Percentiles rank a stretch among this genome's conserved stretches.
Conservation (phyloP, 2,329 filamentous ascomycete species). For the Sporothrix protearum region DNA sequence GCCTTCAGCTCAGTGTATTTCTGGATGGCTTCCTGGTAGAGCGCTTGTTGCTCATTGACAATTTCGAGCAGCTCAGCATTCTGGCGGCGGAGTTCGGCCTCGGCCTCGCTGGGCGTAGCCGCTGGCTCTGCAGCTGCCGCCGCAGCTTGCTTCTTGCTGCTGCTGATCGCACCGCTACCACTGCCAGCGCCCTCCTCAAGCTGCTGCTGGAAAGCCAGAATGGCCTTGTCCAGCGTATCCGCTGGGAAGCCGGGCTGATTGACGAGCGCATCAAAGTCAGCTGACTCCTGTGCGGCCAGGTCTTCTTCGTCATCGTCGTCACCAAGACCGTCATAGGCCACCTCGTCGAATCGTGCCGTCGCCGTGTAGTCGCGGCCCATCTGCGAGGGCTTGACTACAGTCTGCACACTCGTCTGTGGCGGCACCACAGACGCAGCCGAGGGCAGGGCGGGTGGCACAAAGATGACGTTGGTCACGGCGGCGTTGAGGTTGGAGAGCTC, state of each 20-base stretch:
- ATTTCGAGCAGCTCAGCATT: conserved; percentile 42
- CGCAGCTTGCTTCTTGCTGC: not conserved
- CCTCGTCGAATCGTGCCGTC: conserved; percentile 58
- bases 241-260: conserved; percentile 46
- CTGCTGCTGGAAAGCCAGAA: conserved; percentile 44
- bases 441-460: conserved; percentile 60
- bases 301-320: conserved; percentile 25
- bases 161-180: conserved; percentile 9
- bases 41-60: conserved; percentile 38
- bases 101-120: conserved; percentile 31
- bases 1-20: conserved; percentile 33
- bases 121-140: not conserved
- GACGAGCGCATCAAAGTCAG: conserved; percentile 45
- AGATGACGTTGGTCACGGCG: conserved; percentile 76
- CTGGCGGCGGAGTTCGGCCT: conserved; percentile 37
- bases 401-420: conserved; percentile 40
- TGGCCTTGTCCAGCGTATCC: conserved; percentile 48
- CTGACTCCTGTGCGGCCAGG: conserved; percentile 23
- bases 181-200: not conserved
- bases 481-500: conserved; percentile 71
- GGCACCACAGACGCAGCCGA: conserved; percentile 28
- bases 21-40: conserved; percentile 37
- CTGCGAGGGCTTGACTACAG: conserved; percentile 76
- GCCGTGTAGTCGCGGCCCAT: conserved; percentile 63
- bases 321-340: not conserved